A percentile compares a stretch with the other conserved stretches of the same genome.
phyloP scores from a whole-genome alignment of 257 asterid genomes.

The Phtheirospermum japonicum region DNA sequence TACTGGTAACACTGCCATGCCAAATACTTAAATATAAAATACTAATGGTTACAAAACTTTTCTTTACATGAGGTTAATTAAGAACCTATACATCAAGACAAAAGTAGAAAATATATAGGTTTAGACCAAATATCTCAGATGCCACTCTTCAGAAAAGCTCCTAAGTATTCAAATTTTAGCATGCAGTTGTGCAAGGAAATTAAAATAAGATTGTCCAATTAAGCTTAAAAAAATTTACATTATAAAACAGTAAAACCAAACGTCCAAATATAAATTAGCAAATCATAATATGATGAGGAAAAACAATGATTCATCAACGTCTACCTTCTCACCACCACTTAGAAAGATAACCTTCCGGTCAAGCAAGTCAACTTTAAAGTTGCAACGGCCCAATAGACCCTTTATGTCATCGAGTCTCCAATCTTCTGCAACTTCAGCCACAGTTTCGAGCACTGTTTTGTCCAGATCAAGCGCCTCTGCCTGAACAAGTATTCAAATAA shows the following conservation, averaged over 20 bases:
- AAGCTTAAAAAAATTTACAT: neutral
- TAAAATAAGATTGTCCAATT: neutral
- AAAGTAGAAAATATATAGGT: too few relatives aligned
- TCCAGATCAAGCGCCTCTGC: conserved; percentile 98
- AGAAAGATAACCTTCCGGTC: conserved; percentile 85
- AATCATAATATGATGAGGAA: neutral
- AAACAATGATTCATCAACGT: neutral
- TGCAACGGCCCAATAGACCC: conserved; percentile 93
- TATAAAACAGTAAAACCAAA: neutral
- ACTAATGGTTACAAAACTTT: too few relatives aligned
- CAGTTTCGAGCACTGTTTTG: conserved; percentile 72
- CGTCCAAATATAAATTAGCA: neutral
- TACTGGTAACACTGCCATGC: too few relatives aligned
- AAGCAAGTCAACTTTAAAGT: conserved; percentile 85
- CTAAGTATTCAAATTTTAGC: neutral
- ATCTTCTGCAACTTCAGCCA: conserved; percentile 90
- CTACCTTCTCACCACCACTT: conserved; percentile 98
- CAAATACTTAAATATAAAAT: too few relatives aligned
- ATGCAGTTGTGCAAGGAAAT: neutral
- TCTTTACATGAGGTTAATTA: too few relatives aligned
- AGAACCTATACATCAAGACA: too few relatives aligned
- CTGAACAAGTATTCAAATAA: conserved; percentile 34
- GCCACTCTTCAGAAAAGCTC: neutral
- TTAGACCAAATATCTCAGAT: neutral
- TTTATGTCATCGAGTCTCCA: conserved; percentile 95